Evolutionary conservation across 768 basidiomycete species (phyloP), one percentile per base, ranked within the genome.

Genomic region (Pilatotrama ljubarskyi): DNA sequence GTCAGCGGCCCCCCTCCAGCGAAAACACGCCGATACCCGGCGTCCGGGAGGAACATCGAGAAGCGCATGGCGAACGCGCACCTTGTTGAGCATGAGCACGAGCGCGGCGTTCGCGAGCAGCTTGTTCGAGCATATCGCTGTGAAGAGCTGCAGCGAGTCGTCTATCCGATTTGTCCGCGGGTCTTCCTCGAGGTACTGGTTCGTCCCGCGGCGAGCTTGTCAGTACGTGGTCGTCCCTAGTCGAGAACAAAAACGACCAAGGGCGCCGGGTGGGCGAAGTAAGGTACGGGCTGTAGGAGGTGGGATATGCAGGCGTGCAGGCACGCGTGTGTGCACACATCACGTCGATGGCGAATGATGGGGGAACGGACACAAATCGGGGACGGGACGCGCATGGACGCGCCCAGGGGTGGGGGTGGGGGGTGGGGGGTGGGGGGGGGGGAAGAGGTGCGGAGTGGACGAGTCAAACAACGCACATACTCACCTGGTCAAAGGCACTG

Each of bases 121-220:
- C 66, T 82, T 83, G 68, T 92, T 92, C 50, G 86, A 78, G 68
- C 90, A 92, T 60, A 93, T 84, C 14, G 83, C 74, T 5, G 84
- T 86, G 73, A 90, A 91, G 10, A 93, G 79, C 66, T 89, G 87
- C 18, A 93, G 77, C 1, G 91, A 92, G 72, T 93, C 91, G 61
- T 91, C 84, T 61, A 93, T 86, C 64, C 91, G 77, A 69, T 93
- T 93, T 48, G 87, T 86, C 62, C 83, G 81, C 5, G 85, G 80
- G 70, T 93, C 91, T 75, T 93, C 91, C 65, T 91, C 88, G 10
- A 93, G 81, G 71, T 90, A 91, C 88, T 92, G 58, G n/a, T n/a
- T 38, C 59, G 22, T 20, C 20, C 47, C 26, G 15, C 10, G 11
- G 32, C 48, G 48, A 22, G 18, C 8, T 13, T 5, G 35, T 7